These are phyloP conservation scores for Kappamyces sp. DNA, from an alignment of 192 early-diverging fungal species.

Conservation along the genomic window DNA sequence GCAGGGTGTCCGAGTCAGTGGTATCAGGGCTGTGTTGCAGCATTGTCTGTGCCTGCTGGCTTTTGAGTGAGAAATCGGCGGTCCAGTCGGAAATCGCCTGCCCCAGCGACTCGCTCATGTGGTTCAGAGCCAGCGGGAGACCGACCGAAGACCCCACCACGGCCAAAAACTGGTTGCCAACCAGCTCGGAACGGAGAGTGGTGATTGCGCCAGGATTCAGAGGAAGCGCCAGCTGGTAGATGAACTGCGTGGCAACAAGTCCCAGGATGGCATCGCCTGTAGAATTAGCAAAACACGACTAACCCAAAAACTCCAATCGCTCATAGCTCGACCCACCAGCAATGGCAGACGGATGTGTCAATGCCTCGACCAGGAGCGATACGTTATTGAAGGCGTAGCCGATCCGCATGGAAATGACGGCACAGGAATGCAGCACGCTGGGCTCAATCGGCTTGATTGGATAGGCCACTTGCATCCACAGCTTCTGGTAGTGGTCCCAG, in stretches of 20 bases:
- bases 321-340: conserved; percentile 60
- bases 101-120: conserved; percentile 51
- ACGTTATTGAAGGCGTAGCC: conserved; percentile 69
- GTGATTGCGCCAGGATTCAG: conserved; percentile 74
- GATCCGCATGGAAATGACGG: conserved; percentile 21
- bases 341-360: conserved; percentile 76
- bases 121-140: conserved; percentile 62
- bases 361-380: conserved; percentile 63
- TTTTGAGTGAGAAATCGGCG: conserved; percentile 33
- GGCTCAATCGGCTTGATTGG: not conserved
- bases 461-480: not conserved
- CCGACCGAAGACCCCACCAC: conserved; percentile 58
- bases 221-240: conserved; percentile 62
- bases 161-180: conserved; percentile 82
- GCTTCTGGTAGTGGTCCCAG: not conserved
- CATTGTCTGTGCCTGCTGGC: conserved; percentile 24
- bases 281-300: conserved; percentile 54
- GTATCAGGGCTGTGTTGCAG: not conserved
- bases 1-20: conserved; percentile 9
- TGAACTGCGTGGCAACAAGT: conserved; percentile 44
- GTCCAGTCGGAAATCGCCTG: conserved; percentile 37
- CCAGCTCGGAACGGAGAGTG: conserved; percentile 40
- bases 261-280: conserved; percentile 46
- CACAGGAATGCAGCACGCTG: not conserved
- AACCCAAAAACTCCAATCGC: conserved; percentile 85